Conservation (phyloP, 2,329 filamentous ascomycete genomes). For the Penicillium sumatraense region DNA sequence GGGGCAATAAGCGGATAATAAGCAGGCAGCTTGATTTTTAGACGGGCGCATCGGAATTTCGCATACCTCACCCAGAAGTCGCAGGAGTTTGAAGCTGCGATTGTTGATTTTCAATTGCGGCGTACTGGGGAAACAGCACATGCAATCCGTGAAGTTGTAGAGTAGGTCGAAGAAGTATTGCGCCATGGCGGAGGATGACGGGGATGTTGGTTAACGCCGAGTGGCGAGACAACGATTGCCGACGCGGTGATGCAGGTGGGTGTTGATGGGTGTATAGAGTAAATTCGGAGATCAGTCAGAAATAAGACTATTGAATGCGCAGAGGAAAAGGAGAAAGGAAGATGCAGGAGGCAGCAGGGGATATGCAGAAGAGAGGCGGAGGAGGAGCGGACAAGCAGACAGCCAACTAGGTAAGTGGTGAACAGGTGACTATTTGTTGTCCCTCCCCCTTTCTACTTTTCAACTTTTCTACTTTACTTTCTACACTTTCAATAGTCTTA, state of each 20-base stretch:
- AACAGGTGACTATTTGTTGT: conserved; percentile 32
- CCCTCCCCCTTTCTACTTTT: conserved; percentile 14
- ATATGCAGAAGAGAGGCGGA: conserved; percentile 10
- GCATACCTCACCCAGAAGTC: conserved; percentile 84
- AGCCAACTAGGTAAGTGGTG: too few relatives aligned
- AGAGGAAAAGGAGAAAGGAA: conserved; percentile 3
- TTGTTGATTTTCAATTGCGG: conserved; percentile 95
- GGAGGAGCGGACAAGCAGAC: background rate
- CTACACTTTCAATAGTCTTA: background rate
- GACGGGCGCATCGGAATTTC: background rate
- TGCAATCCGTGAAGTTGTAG: conserved; percentile 90
- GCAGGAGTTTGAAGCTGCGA: conserved; percentile 92
- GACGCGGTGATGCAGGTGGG: too few relatives aligned
- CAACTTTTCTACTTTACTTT: background rate
- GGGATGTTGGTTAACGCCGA: background rate
- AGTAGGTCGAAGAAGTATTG: conserved; percentile 86
- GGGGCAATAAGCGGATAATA: too few relatives aligned
- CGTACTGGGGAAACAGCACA: conserved; percentile 93
- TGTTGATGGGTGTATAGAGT: too few relatives aligned
- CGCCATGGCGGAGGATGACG: conserved; percentile 61
- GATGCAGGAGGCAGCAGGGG: background rate
- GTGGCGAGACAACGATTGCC: background rate
- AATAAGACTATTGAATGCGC: conserved; percentile 1
- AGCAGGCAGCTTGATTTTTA: too few relatives aligned
- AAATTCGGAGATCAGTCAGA: too few relatives aligned